Evolutionary conservation across 495 filamentous ascomycete genomes (phyloP), one percentile per base, ranked within the genome.

Genomic region (Pyronema domesticum): DNA sequence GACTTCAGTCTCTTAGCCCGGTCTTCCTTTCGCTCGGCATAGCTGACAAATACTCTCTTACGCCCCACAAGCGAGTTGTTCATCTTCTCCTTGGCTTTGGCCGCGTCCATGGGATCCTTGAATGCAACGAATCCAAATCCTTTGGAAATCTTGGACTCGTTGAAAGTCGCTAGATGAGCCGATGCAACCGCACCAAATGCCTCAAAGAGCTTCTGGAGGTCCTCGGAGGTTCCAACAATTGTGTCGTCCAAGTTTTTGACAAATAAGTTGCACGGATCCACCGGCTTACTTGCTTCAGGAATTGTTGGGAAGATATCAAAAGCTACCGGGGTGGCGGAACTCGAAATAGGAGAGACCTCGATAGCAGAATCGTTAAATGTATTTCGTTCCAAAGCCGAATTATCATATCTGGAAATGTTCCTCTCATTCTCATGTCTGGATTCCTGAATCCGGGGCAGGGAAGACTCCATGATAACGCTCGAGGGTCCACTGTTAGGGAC

Each of bases 51-150:
- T n/a, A 66, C 47, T 42, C 63, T 57, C 46, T 65, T 66, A 30
- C 47, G 60, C 11, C 63, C 63, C n/a, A 66, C 58, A 18, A 66
- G 56, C 6, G 45, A 83, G 62, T 86, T 83, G 67, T 99, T 85
- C 60, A 99, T 79, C 57, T 85, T 80, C 0, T 95, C 86, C 40
- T 95, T 91, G 56, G 91, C 88, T 67, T 75, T 77, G 60, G 80
- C 73, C 56, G 91, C 91, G 66, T 81, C 80, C 67, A 94, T 87
- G 65, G 94, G 88, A 62, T 82, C 86, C 59, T 82, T 76, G 73
- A 80, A 98, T 75, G 96, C 95, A 71, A 98, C 91, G 67, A 98
- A 98, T 57, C 91, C 91, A 70, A 95, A 96, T 33, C 91, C 91
- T 63, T 89, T 89, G 74, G 82, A 89, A 79, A 95, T 94, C 67